Evolutionary conservation across 805 yeast species (phyloP).

Genomic region (Ogataea glucozyma): DNA sequence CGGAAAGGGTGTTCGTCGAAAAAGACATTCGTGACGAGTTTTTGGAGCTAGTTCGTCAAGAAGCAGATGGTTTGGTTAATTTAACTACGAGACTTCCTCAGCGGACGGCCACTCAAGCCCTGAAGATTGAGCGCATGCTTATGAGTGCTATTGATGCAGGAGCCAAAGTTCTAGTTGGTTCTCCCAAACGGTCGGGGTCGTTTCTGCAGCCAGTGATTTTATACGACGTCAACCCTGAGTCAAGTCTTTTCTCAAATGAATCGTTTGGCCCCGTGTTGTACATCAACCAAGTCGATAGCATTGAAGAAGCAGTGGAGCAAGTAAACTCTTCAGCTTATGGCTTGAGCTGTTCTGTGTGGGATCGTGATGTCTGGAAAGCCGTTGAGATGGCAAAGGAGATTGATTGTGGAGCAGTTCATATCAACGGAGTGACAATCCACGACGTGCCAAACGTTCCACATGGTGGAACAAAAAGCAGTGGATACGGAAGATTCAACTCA

Average conservation of each 20-base stretch:
- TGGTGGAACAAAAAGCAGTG: slow-evolving; percentile 47
- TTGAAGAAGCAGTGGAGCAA: slow-evolving; percentile 5
- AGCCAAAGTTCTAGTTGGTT: slow-evolving; percentile 30
- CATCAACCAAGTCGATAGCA: slow-evolving; percentile 6
- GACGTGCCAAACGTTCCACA: slow-evolving; percentile 38
- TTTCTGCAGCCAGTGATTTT: slow-evolving; percentile 9
- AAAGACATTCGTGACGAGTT: slow-evolving; percentile 53
- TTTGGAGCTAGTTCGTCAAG: slow-evolving; percentile 29
- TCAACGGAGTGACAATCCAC: slow-evolving; percentile 22
- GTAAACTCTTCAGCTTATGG: slow-evolving; percentile 9
- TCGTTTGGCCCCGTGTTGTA: slow-evolving; percentile 10
- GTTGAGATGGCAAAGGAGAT: slow-evolving; percentile 4
- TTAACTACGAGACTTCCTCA: slow-evolving; percentile 22
- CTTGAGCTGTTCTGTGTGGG: slow-evolving; percentile 11
- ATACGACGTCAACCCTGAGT: slow-evolving; percentile 2
- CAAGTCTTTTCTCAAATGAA: slow-evolving; percentile 2
- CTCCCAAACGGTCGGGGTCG: slow-evolving; percentile 2
- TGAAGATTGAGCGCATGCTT: slow-evolving; percentile 24
- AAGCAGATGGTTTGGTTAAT: slow-evolving; percentile 41
- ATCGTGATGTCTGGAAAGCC: slow-evolving; percentile 11
- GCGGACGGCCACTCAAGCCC: slow-evolving; percentile 6
- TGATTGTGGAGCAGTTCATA: slow-evolving; percentile 15
- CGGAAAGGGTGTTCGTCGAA: slow-evolving; percentile 73
- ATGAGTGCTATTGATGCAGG: slow-evolving; percentile 39
- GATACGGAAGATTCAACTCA: slow-evolving; percentile 44